Evolutionary conservation across 371 early-diverging fungal species (phyloP).

Genomic region (Lichtheimia hyalospora): DNA sequence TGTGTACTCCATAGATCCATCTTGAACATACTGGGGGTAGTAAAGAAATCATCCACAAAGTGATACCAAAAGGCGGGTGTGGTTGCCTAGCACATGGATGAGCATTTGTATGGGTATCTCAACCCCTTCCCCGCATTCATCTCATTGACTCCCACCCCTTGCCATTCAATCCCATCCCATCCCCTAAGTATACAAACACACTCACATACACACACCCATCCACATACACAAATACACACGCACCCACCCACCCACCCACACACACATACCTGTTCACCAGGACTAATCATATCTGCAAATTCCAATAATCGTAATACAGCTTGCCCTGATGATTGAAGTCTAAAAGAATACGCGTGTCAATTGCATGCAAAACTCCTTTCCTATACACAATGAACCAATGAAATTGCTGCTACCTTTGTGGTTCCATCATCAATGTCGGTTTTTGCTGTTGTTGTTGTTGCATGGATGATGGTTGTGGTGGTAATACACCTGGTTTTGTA

Average conservation of each 20-base stretch:
- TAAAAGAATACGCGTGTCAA: neutral
- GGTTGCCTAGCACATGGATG: constrained; percentile 1
- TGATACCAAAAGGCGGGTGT: constrained; percentile 5
- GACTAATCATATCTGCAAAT: constrained; percentile 10
- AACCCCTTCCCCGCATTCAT: constrained; percentile 1
- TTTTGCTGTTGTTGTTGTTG: neutral
- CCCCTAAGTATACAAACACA: neutral
- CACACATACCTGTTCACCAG: constrained; percentile 11
- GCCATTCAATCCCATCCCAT: neutral
- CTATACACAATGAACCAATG: too few relatives aligned
- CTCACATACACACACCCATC: neutral
- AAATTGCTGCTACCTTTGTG: too few relatives aligned
- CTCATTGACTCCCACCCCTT: neutral
- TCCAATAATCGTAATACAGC: constrained; percentile 9
- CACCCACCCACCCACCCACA: neutral
- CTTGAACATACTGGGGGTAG: neutral
- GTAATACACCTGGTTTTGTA: neutral
- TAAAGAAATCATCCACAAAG: constrained; percentile 10
- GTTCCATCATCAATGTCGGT: too few relatives aligned
- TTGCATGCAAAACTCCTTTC: too few relatives aligned
- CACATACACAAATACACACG: neutral
- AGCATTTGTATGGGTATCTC: neutral
- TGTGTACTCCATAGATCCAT: constrained; percentile 4
- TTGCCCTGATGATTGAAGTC: neutral
- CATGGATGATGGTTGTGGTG: constrained; percentile 4